A percentile compares a stretch with the other conserved stretches of the same genome.
These are phyloP conservation scores for Phytophthora ohioensis DNA, from an alignment of 352 stramenopile species.

Conservation along the genomic window DNA sequence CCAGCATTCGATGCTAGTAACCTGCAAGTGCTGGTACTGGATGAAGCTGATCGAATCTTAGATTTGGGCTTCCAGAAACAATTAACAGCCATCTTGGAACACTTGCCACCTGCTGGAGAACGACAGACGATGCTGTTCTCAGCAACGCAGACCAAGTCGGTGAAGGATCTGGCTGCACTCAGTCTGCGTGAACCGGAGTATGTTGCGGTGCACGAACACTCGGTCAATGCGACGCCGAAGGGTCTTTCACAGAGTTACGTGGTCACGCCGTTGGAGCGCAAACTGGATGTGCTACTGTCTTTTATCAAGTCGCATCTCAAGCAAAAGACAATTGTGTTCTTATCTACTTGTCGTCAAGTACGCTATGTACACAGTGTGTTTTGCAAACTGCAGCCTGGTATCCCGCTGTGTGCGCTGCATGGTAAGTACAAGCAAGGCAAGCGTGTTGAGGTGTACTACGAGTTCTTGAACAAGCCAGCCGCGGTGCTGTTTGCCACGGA, in stretches of 20 bases:
- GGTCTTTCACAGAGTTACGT: slow-evolving; percentile 96
- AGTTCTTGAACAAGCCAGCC: slow-evolving; percentile 96
- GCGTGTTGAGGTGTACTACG: slow-evolving; percentile 98
- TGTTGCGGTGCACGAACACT: slow-evolving; percentile 96
- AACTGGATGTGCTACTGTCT: slow-evolving; percentile 97
- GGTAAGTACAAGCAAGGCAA: slow-evolving; percentile 99
- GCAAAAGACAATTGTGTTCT: slow-evolving; percentile 99
- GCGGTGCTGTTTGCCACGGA: slow-evolving; percentile 98
- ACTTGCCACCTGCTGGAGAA: slow-evolving; percentile 86
- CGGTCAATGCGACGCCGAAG: slow-evolving; percentile 91
- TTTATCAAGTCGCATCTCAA: slow-evolving; percentile 99
- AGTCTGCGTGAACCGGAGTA: slow-evolving; percentile 97
- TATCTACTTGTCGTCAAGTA: slow-evolving; percentile 97
- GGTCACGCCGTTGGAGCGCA: slow-evolving; percentile 95
- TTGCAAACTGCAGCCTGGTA: slow-evolving; percentile 96
- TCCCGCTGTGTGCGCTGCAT: slow-evolving; percentile 97
- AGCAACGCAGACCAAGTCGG: slow-evolving; percentile 97
- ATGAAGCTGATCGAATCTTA: slow-evolving; percentile 99
- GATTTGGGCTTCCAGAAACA: slow-evolving; percentile 99
- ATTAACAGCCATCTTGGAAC: slow-evolving; percentile 96
- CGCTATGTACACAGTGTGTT: slow-evolving; percentile 96
- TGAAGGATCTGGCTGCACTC: slow-evolving; percentile 97
- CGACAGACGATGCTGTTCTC: slow-evolving; percentile 98
- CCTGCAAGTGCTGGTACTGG: slow-evolving; percentile 97
- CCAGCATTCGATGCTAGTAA: slow-evolving; percentile 95